Base-by-base conservation (phyloP, 1,284 basidiomycete species). In the Ustilago lituana region DNA sequence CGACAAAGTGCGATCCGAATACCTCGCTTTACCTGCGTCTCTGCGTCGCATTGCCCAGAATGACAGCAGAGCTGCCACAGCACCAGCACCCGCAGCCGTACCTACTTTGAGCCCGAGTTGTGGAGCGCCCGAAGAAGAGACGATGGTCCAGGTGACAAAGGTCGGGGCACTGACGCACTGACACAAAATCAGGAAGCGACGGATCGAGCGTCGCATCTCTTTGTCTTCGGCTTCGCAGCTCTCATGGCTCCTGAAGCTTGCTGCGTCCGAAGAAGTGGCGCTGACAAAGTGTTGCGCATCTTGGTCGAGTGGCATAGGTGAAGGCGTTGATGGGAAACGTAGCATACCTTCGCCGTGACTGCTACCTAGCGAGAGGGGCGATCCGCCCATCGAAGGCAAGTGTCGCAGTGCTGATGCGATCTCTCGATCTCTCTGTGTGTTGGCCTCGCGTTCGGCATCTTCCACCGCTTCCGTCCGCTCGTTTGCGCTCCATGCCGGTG, bases 211-310 rank as follows among this genome's bases (percentile, higher is more conserved):
- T 11, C 56, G 49, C 71, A 61, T 57, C 55, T 62, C 60, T 46
- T 61, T 52, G 19, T 83, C 69, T 10, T 69, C 80, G 70, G 45
- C 79, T 8, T 66, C 79, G 87, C 80, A 89, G 87, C 29, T 84
- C 83, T 41, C 55, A 9, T 79, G 78, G 5, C 83, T 65, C 31
- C 37, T 29, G 26, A 54, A 49, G 41, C 54, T 57, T 12, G 61
- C 49, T 38, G 32, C 37, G 17, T 53, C 50, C 7, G 29, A 22
- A 15, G 24, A n/a, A n/a, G n/a, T n/a, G n/a, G n/a, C n/a, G n/a
- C n/a, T n/a, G n/a, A n/a, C n/a, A n/a, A n/a, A n/a, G n/a, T n/a
- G n/a, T n/a, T n/a, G 39, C 14, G 51, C 14, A 14, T 41, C 39
- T n/a, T 26, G 19, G 12, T 52, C 52, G 14, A 47, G 3, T 2